These are phyloP conservation scores for Verticillium nonalfalfae DNA, from an alignment of 2,329 filamentous ascomycete species.

Conservation along the genomic window DNA sequence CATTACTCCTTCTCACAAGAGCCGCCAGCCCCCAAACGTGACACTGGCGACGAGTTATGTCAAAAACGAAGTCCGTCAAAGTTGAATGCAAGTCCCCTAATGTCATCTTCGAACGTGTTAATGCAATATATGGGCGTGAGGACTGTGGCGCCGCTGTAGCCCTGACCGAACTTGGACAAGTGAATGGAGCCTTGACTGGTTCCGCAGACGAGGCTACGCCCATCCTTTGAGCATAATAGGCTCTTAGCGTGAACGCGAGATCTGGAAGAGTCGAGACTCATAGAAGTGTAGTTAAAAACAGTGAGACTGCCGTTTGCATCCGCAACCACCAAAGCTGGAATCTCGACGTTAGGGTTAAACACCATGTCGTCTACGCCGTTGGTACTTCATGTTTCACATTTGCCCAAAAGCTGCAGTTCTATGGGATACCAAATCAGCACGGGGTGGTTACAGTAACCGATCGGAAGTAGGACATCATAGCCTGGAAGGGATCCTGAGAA, in stretches of 20 bases:
- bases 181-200: constrained; percentile 15
- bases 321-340: constrained; percentile 15
- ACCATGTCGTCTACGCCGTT: constrained; percentile 17
- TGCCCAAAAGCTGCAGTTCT: constrained; percentile 10
- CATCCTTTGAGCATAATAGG: constrained; percentile 19
- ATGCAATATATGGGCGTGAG: constrained; percentile 21
- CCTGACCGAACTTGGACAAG: constrained; percentile 20
- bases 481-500: constrained; percentile 5
- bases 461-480: constrained; percentile 13
- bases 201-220: constrained; percentile 16
- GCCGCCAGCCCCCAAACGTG: constrained; percentile 27
- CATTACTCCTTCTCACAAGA: constrained; percentile 17
- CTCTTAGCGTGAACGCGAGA: constrained; percentile 14
- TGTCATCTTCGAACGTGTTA: constrained; percentile 16
- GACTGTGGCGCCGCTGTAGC: not conserved
- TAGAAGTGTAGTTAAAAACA: constrained; percentile 18
- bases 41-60: constrained; percentile 21
- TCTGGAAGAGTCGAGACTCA: constrained; percentile 7
- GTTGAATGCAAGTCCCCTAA: constrained; percentile 21
- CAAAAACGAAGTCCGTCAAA: constrained; percentile 23
- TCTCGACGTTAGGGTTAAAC: constrained; percentile 19
- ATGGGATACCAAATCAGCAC: constrained; percentile 16
- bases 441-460: constrained; percentile 16
- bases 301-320: constrained; percentile 17
- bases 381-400: constrained; percentile 9